Conservation (phyloP, 495 filamentous ascomycete species). For the Pseudevernia furfuracea region DNA sequence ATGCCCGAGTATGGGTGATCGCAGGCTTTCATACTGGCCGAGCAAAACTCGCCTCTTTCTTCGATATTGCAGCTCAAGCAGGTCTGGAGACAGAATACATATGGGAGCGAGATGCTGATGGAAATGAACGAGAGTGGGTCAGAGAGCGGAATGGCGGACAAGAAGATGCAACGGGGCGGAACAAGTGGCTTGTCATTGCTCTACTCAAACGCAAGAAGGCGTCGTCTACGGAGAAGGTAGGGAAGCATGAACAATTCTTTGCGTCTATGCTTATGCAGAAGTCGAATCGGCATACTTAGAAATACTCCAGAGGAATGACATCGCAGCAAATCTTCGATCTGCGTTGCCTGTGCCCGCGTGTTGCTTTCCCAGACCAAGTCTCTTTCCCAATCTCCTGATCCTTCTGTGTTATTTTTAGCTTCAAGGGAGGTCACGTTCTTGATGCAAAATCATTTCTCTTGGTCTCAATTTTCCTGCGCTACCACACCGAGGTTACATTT, state of each 20-base stretch:
- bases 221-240: neutral
- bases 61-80: constrained; percentile 47
- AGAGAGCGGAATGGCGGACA: constrained; percentile 42
- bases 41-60: constrained; percentile 62
- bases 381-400: too few species aligned
- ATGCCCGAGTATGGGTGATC: constrained; percentile 56
- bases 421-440: too few species aligned
- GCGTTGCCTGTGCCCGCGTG: neutral
- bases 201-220: constrained; percentile 43
- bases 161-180: constrained; percentile 59
- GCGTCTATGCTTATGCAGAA: constrained; percentile 19
- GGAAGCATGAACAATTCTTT: constrained; percentile 10
- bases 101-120: constrained; percentile 66
- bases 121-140: constrained; percentile 59
- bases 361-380: neutral
- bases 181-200: constrained; percentile 71
- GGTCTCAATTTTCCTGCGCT: too few species aligned
- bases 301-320: neutral
- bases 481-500: too few species aligned
- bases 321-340: neutral
- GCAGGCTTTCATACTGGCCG: constrained; percentile 83
- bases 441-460: too few species aligned
- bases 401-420: too few species aligned
- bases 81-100: constrained; percentile 61
- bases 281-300: constrained; percentile 11